Percentiles rank a stretch among this genome's conserved stretches.
These are phyloP conservation scores for Trichoderma arundinaceum DNA, from an alignment of 2,329 filamentous ascomycete genomes.

Conservation along the genomic window DNA sequence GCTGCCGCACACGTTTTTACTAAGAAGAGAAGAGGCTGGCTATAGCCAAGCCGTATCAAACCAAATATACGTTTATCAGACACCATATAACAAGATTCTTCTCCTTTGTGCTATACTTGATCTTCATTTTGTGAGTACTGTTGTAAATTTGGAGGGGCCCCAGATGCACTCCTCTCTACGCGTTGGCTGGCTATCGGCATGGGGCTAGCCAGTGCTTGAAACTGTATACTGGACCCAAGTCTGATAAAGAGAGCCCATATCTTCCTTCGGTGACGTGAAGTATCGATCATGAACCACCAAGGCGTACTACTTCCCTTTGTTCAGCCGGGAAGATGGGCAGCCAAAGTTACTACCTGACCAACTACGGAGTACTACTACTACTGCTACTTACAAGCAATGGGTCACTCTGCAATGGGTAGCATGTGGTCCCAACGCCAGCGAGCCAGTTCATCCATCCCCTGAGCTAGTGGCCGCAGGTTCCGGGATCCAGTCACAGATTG, in stretches of 20 bases:
- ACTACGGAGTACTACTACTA: too few relatives aligned
- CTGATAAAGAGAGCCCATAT: background rate
- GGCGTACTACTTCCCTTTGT: background rate
- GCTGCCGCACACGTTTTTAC: slow-evolving; percentile 30
- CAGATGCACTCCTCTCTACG: background rate
- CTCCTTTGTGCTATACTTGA: background rate
- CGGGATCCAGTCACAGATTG: slow-evolving; percentile 29
- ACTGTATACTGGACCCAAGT: background rate
- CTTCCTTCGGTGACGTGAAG: slow-evolving; percentile 8
- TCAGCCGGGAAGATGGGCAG: background rate
- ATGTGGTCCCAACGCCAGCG: slow-evolving; percentile 19
- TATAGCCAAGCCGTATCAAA: slow-evolving; percentile 10
- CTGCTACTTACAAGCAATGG: background rate
- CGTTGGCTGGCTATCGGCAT: background rate
- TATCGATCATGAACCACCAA: slow-evolving; percentile 3
- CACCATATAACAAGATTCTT: background rate
- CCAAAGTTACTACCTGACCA: slow-evolving; percentile 17
- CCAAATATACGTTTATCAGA: slow-evolving; percentile 31
- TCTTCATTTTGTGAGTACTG: background rate
- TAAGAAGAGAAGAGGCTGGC: slow-evolving; percentile 5
- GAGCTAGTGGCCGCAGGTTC: slow-evolving; percentile 31
- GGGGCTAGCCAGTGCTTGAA: background rate
- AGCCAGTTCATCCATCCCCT: slow-evolving; percentile 30
- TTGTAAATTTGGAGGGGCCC: background rate
- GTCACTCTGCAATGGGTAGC: background rate